These are phyloP conservation scores for Ceratocystis alfenasii DNA, from an alignment of 2,329 filamentous ascomycete species.

Conservation along the genomic window DNA sequence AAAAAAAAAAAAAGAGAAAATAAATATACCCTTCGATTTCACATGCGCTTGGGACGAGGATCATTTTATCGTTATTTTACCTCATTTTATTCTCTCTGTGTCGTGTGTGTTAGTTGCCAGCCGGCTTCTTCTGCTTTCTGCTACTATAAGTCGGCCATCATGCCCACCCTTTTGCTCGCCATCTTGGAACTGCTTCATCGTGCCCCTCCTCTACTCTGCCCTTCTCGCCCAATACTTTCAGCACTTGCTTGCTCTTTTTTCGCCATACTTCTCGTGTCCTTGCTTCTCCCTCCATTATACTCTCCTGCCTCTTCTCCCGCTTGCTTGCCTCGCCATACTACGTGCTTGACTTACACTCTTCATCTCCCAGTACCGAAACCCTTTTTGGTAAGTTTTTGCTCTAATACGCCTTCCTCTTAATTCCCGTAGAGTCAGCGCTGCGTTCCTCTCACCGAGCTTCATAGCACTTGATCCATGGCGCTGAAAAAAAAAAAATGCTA, in stretches of 20 bases:
- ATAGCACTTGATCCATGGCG: not conserved
- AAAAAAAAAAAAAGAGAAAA: no score
- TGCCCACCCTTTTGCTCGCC: slow-evolving; percentile 2
- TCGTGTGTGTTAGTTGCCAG: no score
- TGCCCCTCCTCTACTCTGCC: not conserved
- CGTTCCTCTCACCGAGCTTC: not conserved
- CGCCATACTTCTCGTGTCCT: not conserved
- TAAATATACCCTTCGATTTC: no score
- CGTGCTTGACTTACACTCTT: not conserved
- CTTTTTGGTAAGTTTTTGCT: not conserved
- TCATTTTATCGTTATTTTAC: not conserved
- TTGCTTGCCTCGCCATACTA: not conserved
- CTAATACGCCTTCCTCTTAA: not conserved
- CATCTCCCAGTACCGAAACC: not conserved
- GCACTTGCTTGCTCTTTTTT: not conserved
- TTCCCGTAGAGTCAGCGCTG: not conserved
- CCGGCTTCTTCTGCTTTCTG: not conserved
- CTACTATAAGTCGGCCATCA: slow-evolving; percentile 4
- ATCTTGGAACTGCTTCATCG: not conserved
- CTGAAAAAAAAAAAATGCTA: slow-evolving; percentile 9
- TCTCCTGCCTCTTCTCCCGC: not conserved
- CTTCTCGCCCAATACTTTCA: not conserved
- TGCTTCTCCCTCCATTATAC: not conserved
- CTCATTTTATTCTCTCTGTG: not conserved
- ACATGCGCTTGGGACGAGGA: no score